Evolutionary conservation across 352 stramenopile genomes (phyloP), one percentile per base, ranked within the genome.

Genomic region (Pythium dissimile): DNA sequence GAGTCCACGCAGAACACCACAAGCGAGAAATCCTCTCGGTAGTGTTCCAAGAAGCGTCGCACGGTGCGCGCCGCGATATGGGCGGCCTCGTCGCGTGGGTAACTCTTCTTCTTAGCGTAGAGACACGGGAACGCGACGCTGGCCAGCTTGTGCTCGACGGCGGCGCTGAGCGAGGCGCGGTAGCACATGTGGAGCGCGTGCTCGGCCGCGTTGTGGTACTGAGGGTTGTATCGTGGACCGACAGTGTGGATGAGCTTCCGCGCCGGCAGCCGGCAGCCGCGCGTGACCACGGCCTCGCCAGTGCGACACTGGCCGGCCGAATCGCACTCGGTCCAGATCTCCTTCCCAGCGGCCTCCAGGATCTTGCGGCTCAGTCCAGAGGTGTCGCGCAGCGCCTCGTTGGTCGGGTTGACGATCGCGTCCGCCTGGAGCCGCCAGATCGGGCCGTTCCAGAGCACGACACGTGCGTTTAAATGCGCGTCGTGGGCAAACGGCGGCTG

Each of bases 171-270:
- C 13, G 74, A 59, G 31, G 72, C 84, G 26, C 82, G 66, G 49
- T 95, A 95, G 63, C 88, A 90, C 57, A 73, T 78, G 52, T 93
- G 83, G 38, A 97, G 76, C 31, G 85, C 75, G 37, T 90, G 82
- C 64, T 95, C 84, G 12, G 86, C 83, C 13, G 81, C 88, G 41
- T 80, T 92, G 41, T 72, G 63, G 58, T 94, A 92, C 58, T 86
- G 77, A 45, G 65, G 52, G 43, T 87, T 73, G 71, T 95, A 97
- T n/a, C 82, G 71, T 8, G 88, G 88, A 16, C 78, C 84, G 45
- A 95, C 88, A 7, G 87, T 95, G 66, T 96, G 88, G 49, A 96
- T 73, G 31, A 91, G 73, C 53, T 72, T 69, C 26, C 58, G 65
- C 37, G 86, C 83, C 1, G 75, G 77, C 18, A 97, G 60, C 9